Conservation (phyloP, 345 rosid genomes). For the Laguncularia racemosa region DNA sequence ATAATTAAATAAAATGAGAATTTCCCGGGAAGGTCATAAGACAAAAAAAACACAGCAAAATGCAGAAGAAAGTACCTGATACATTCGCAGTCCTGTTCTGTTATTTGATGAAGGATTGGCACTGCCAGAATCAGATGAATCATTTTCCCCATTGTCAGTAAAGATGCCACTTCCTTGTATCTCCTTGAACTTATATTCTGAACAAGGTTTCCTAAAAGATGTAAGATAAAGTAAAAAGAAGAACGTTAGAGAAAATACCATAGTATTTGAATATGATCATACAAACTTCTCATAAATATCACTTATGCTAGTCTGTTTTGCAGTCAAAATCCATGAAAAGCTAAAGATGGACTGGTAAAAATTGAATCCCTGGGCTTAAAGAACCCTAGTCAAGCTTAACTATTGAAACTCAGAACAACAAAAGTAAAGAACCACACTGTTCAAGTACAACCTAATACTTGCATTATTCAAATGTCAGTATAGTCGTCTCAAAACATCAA, state of each 20-base stretch:
- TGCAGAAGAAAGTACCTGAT: conserved; percentile 42
- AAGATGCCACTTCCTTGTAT: conserved; percentile 96
- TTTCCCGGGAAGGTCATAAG: not conserved
- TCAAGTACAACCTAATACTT: too few species aligned
- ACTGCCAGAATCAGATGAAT: conserved; percentile 36
- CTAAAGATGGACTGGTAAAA: too few species aligned
- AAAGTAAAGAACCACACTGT: too few species aligned
- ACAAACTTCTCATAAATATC: too few species aligned
- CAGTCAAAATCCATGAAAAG: too few species aligned
- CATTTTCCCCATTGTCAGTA: conserved; percentile 47
- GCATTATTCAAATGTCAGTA: too few species aligned
- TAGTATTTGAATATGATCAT: not conserved
- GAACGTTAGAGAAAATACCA: conserved; percentile 5
- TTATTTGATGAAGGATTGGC: conserved; percentile 36
- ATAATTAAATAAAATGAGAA: too few species aligned
- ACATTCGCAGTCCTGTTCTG: conserved; percentile 44
- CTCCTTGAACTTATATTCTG: conserved; percentile 89
- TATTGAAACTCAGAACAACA: too few species aligned
- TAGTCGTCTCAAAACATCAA: too few species aligned
- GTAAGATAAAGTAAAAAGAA: not conserved
- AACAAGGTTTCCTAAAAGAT: conserved; percentile 77
- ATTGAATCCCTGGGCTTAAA: too few species aligned
- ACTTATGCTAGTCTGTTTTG: too few species aligned
- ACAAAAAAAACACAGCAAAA: not conserved
- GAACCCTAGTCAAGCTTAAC: too few species aligned